Base-by-base conservation (phyloP, 768 basidiomycete species). In the Dacryopinax primogenitus region DNA sequence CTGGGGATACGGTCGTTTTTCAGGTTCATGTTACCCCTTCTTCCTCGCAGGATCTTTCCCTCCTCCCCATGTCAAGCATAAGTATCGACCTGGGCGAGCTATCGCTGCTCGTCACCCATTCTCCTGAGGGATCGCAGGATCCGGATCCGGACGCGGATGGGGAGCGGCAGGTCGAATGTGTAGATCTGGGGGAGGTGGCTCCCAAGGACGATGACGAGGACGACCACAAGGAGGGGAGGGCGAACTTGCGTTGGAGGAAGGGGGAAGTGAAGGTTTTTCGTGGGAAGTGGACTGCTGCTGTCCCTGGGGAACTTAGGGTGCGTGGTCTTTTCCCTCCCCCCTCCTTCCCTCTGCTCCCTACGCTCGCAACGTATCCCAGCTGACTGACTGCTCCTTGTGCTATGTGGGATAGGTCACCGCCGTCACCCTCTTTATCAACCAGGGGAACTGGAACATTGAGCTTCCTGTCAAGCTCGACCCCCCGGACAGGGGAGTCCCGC, bases 1-100 rank as follows among this genome's bases (percentile, higher is more conserved):
- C 93, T 3, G 81, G 79, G 11, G 82, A 85, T 67, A 72, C 76
- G 1, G 82, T 82, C 0, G 82, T 88, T 0, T 96, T 91, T 74
- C 93, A 97, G 73, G 70, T 96, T 7, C 76, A 79, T 7, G 71
- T 96, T 33, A 74, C 78, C 1, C 82, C 87, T 0, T 83, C 84
- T 0, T 70, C 73, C 0, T 70, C 75, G 2, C 76, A 82, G 13
- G 72, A 78, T 0, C 77, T 90, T 21, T 78, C 82, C 3, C 76
- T 77, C 0, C 75, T 95, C 16, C 81, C 86, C 0, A 83, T 96
- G 69, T 72, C 81, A 0, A 79, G 81, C 1, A 70, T 93, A 13
- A 73, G 77, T 1, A 77, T 96, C 4, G 74, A 82, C 41, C 86
- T 92, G 70, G 81, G 77, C 61, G 76, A 75, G 21, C 67, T 77